Evolutionary conservation across 306 rosid species (phyloP), one percentile per base, ranked within the genome.

Genomic region (Quercus parvula): DNA sequence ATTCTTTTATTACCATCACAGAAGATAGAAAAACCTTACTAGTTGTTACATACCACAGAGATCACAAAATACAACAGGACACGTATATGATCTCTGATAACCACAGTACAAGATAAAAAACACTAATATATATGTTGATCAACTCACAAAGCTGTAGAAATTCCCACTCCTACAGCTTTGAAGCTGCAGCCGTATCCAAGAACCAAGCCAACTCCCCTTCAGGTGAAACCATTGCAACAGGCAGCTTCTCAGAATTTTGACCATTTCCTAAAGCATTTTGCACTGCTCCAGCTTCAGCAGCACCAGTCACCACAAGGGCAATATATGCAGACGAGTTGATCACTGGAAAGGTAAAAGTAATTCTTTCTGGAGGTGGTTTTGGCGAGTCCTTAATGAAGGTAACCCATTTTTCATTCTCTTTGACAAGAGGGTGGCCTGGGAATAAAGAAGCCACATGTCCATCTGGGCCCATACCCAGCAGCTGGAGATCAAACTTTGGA

Each of bases 381-480:
- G 99, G 99, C 1, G 99, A 95, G 84, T 95, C 96, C 83, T 74
- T 85, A 22, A 95, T 85, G 87, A 72, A 89, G 80, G 94, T 73
- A 51, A 95, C 98, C 99, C 99, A 95, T 80, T 81, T 93, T 75
- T 90, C 74, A 71, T 88, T 87, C 86, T 95, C 99, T 14, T 83
- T 71, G 75, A 86, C 73, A 68, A 93, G 99, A 75, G 91, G 90
- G 86, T 95, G 98, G 24, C 97, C 96, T 1, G 99, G 99, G 87
- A 95, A 95, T 56, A 95, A 84, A 74, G 99, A 95, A 81, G 99
- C 99, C 55, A 93, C 87, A 24, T 95, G 99, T 38, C 99, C 98
- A 77, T 95, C 99, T 58, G 99, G 99, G 52, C 99, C 99, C 99
- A 95, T 95, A 19, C 99, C 99, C 28, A 95, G 84, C 74, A 95